Conservation (phyloP, 768 basidiomycete species). For the Psilocybe cyanescens region DNA sequence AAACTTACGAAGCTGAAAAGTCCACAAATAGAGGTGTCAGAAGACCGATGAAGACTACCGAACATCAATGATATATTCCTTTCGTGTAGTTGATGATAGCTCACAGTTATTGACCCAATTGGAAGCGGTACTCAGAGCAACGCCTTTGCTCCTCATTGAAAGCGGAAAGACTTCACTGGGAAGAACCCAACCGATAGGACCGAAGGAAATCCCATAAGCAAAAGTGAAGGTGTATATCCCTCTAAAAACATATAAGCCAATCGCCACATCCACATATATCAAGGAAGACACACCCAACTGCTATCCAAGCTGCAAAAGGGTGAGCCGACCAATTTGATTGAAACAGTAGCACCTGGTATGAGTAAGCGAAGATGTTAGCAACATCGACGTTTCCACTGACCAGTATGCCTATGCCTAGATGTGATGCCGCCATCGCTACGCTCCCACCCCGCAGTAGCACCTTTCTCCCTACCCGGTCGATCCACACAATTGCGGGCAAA, state of each 20-base stretch:
- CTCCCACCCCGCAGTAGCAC: conserved; percentile 71
- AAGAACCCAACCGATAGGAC: conserved; percentile 84
- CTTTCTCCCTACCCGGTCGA: conserved; percentile 68
- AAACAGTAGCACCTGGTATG: conserved; percentile 48
- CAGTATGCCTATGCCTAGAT: conserved; percentile 65
- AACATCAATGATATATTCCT: background rate
- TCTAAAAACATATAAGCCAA: conserved; percentile 31
- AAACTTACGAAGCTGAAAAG: conserved; percentile 56
- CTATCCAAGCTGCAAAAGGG: conserved; percentile 62
- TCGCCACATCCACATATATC: background rate
- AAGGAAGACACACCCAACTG: conserved; percentile 56
- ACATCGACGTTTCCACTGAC: conserved; percentile 36
- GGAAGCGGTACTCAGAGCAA: conserved; percentile 82
- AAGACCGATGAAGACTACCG: conserved; percentile 75
- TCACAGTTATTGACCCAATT: conserved; percentile 86
- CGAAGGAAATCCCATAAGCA: conserved; percentile 77
- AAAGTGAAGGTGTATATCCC: conserved; percentile 77
- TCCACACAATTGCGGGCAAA: conserved; percentile 70
- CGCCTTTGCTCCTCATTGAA: conserved; percentile 80
- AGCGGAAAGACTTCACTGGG: conserved; percentile 85
- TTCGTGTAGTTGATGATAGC: conserved; percentile 14
- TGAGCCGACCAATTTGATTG: conserved; percentile 63
- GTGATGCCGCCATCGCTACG: conserved; percentile 63
- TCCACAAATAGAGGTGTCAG: conserved; percentile 71
- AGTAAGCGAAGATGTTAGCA: background rate